Base-by-base conservation (phyloP, 352 stramenopile species). In the Phytophthora litchii region DNA sequence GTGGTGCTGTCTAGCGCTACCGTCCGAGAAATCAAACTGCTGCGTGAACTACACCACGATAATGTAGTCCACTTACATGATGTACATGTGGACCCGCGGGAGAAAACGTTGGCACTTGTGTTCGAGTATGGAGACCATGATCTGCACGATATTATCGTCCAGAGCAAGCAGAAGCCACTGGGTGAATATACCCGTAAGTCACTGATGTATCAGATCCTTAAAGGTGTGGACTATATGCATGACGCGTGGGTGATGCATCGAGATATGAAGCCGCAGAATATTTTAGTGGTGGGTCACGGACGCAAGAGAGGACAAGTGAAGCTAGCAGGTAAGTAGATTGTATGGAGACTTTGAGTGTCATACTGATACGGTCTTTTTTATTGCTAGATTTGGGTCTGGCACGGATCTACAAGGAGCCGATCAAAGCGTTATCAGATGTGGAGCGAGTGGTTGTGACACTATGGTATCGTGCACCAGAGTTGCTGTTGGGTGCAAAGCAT, bases 401-500 rank as follows among this genome's bases (percentile, higher is more conserved):
- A n/a, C 82, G 88, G 10, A 77, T 94, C 25, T 96, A 95, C 72
- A 91, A 89, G 47, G 86, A 95, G 60, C 88, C 88, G 4, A 91
- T 96, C 55, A 94, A 95, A 51, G 83, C 86, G 25, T 76, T 96
- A 3, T 91, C 87, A 32, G 87, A 95, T 49, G 87, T 95, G 7
- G 87, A 95, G 64, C 79, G 86, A 17, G 84, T 98, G 38, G 96
- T 99, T 14, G 96, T 99, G 48, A 99, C 95, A 23, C 78, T 98
- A 4, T 98, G 94, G 96, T 99, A 98, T 56, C 83, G 95, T 9
- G 93, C 95, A 6, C 94, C 94, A 1, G 96, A 99, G 71, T 78
- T 99, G 21, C 70, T 99, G 25, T 67, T 98, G 0, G 96, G 95
- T 14, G 84, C 85, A 13, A 91, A 93, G 52, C 81, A 95, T 54